Evolutionary conservation across 2,329 filamentous ascomycete species (phyloP).

Genomic region (Clonostachys solani): DNA sequence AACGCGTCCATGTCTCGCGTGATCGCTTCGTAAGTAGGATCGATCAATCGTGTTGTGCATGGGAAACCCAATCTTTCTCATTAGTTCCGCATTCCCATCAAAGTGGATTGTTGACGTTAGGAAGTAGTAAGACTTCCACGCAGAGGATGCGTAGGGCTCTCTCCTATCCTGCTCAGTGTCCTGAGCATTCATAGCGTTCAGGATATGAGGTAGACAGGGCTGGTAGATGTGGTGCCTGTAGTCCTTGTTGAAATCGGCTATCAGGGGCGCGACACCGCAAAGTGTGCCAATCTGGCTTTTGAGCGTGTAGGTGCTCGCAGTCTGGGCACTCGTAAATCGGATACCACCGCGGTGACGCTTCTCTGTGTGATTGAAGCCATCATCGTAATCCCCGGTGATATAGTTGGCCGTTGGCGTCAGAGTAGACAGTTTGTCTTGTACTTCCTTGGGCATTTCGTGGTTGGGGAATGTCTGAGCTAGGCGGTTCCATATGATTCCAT

Average conservation of each 20-base stretch:
- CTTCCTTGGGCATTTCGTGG: conserved; percentile 14
- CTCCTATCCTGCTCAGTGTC: background rate
- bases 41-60: conserved; percentile 7
- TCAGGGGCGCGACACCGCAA: conserved; percentile 25
- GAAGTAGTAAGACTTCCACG: conserved; percentile 9
- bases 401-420: conserved; percentile 14
- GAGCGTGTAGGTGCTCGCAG: conserved; percentile 25
- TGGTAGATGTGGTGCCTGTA: conserved; percentile 28
- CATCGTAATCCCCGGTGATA: conserved; percentile 10
- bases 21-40: conserved; percentile 6
- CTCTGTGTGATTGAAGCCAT: conserved; percentile 3
- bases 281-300: conserved; percentile 25
- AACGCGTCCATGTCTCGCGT: conserved; percentile 1
- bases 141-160: background rate
- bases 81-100: conserved; percentile 8
- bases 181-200: conserved; percentile 9
- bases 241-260: conserved; percentile 26
- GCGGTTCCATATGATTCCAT: conserved; percentile 18
- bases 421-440: conserved; percentile 11
- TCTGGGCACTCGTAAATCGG: conserved; percentile 21
- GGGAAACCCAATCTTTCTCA: conserved; percentile 11
- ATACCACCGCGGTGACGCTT: conserved; percentile 19
- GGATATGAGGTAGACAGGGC: conserved; percentile 24
- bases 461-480: conserved; percentile 11
- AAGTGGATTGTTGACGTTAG: conserved; percentile 9